These are phyloP conservation scores for Linum usitatissimum DNA, from an alignment of 345 rosid species.

Conservation along the genomic window DNA sequence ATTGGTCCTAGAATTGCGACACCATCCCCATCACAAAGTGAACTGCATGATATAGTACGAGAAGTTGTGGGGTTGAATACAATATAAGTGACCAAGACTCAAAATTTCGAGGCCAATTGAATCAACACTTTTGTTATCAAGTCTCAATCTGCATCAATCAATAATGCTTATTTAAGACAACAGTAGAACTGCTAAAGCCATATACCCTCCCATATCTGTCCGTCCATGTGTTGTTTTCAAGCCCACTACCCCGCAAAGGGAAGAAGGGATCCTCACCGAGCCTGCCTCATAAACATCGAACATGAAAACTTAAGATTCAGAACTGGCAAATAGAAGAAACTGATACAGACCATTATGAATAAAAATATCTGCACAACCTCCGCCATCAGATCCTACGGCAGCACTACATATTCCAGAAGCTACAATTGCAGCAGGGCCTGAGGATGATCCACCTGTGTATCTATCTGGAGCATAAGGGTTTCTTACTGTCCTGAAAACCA, in stretches of 20 bases:
- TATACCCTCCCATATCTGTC: conserved; percentile 64
- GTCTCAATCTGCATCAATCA: not conserved
- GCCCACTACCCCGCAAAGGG: conserved; percentile 82
- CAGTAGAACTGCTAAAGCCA: conserved; percentile 5
- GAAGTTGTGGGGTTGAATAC: not conserved
- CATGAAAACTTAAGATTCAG: conserved; percentile 1
- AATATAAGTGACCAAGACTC: not conserved
- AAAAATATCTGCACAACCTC: conserved; percentile 46
- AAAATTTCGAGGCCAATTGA: not conserved
- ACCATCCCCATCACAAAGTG: conserved; percentile 57
- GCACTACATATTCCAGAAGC: conserved; percentile 88
- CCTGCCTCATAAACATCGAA: conserved; percentile 37
- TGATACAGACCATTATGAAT: conserved; percentile 4
- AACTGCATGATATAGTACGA: conserved; percentile 29
- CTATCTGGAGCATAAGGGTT: conserved; percentile 75
- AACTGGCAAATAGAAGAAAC: conserved; percentile 3
- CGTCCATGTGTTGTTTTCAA: conserved; percentile 79
- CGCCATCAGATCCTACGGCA: conserved; percentile 91
- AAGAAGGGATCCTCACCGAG: conserved; percentile 69
- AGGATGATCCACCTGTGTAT: conserved; percentile 93
- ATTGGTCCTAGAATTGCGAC: conserved; percentile 81
- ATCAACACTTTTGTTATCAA: not conserved
- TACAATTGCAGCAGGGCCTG: conserved; percentile 87
- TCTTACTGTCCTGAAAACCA: conserved; percentile 66
- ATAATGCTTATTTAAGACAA: not conserved